Evolutionary conservation across 352 stramenopile genomes (phyloP).

Genomic region (Chrysophaeum taylorii): DNA sequence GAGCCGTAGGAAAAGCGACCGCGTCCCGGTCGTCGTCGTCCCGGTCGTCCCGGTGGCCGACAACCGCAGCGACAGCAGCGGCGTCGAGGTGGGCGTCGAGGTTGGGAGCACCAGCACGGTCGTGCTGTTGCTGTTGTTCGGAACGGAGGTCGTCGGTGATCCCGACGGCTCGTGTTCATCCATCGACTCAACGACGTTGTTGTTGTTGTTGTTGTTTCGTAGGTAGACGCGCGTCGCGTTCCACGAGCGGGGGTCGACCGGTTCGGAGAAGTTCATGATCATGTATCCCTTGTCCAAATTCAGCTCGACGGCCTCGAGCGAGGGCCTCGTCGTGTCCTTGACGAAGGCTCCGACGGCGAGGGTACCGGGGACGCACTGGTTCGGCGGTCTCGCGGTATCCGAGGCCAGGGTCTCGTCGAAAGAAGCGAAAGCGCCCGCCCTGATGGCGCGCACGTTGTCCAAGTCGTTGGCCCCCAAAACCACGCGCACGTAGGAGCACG

Average conservation of each 20-base stretch:
- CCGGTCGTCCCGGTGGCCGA: too few relatives aligned
- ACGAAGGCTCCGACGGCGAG: background rate
- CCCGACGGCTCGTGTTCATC: too few relatives aligned
- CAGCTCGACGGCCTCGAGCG: background rate
- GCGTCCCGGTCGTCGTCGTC: too few relatives aligned
- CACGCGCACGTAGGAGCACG: too few relatives aligned
- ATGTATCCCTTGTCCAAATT: conserved; percentile 9
- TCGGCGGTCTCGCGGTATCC: background rate
- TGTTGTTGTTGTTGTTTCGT: background rate
- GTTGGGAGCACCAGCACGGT: too few relatives aligned
- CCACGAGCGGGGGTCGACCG: conserved; percentile 1
- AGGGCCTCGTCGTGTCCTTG: conserved; percentile 12
- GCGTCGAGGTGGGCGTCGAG: too few relatives aligned
- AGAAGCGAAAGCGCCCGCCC: background rate
- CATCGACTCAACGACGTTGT: too few relatives aligned
- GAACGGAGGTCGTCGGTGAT: too few relatives aligned
- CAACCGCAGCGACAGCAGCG: too few relatives aligned
- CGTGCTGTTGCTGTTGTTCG: too few relatives aligned
- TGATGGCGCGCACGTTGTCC: background rate
- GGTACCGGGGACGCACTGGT: conserved; percentile 1
- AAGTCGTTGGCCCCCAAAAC: too few relatives aligned
- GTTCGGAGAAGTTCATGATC: conserved; percentile 19
- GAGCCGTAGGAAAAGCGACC: too few relatives aligned
- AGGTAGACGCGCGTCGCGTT: conserved; percentile 9
- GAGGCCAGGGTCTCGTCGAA: background rate